Evolutionary conservation across 164 flowering plant genomes (phyloP).

Genomic region (Houttuynia cordata): DNA sequence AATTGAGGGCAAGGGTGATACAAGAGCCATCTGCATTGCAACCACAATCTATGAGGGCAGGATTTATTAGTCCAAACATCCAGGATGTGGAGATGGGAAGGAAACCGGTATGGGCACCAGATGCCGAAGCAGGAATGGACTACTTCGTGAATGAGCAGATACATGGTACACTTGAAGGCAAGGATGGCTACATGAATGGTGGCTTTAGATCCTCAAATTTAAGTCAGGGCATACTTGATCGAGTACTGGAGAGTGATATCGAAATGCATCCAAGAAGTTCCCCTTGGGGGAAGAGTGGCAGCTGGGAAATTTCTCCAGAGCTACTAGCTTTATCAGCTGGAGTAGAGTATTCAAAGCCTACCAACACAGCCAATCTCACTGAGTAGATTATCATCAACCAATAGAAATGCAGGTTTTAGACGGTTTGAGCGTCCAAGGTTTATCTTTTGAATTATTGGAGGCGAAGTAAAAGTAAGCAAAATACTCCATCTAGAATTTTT

Average conservation of each 20-base stretch:
- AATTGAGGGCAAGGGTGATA: conserved; percentile 48
- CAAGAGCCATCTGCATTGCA: conserved; percentile 31
- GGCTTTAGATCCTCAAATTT: conserved; percentile 40
- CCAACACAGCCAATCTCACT: conserved; percentile 5
- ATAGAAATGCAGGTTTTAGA: too few relatives aligned
- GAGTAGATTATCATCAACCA: too few relatives aligned
- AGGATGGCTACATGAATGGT: conserved; percentile 30
- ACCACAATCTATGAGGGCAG: conserved; percentile 27
- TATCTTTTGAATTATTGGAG: too few relatives aligned
- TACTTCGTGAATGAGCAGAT: conserved; percentile 35
- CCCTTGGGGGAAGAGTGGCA: conserved; percentile 90
- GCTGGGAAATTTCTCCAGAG: conserved; percentile 93
- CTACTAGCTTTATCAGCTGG: conserved; percentile 72
- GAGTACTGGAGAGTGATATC: conserved; percentile 35
- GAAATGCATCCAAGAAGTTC: conserved; percentile 62
- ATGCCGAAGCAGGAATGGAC: conserved; percentile 24
- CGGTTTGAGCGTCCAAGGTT: too few relatives aligned
- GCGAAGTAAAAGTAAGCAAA: too few relatives aligned
- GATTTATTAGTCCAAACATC: conserved; percentile 57
- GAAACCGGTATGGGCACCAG: conserved; percentile 63
- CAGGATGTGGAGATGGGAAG: conserved; percentile 85
- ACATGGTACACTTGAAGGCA: conserved; percentile 33
- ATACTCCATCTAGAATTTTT: too few relatives aligned
- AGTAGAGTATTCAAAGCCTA: conserved; percentile 42
- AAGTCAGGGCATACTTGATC: conserved; percentile 10